Conservation (phyloP, 768 basidiomycete species). For the Cyathus striatus region DNA sequence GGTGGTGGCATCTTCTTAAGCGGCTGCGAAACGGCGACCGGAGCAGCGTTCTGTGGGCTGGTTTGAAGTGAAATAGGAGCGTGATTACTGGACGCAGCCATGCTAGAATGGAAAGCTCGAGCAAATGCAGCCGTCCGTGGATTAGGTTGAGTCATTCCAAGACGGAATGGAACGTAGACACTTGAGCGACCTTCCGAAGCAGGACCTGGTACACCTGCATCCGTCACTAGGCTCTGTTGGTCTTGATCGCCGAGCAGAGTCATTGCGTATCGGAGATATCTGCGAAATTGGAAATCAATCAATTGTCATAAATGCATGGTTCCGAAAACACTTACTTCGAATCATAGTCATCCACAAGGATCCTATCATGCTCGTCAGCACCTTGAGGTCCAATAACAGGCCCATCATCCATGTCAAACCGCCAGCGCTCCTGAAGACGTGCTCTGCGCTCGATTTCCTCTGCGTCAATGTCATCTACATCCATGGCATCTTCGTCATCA, state of each 20-base stretch:
- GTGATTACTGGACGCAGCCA: conserved; percentile 2
- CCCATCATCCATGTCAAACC: conserved; percentile 61
- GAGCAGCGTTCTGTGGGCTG: conserved; percentile 31
- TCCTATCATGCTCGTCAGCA: conserved; percentile 62
- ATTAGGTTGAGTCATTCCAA: conserved; percentile 30
- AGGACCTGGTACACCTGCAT: conserved; percentile 40
- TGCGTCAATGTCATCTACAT: conserved; percentile 23
- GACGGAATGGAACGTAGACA: conserved; percentile 43
- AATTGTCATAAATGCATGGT: conserved; percentile 3
- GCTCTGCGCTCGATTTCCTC: conserved; percentile 31
- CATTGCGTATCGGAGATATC: conserved; percentile 53
- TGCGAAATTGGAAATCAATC: conserved; percentile 14
- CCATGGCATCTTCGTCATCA: conserved; percentile 19
- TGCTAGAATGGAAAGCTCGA: conserved; percentile 17
- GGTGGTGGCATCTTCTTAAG: conserved; percentile 63
- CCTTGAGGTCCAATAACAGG: conserved; percentile 53
- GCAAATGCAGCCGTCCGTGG: conserved; percentile 27
- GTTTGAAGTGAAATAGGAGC: conserved; percentile 1
- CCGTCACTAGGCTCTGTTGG: conserved; percentile 42
- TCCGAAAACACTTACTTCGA: conserved; percentile 31
- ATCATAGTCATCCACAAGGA: conserved; percentile 69
- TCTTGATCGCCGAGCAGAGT: conserved; percentile 54
- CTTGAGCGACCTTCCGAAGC: conserved; percentile 46
- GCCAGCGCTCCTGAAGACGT: conserved; percentile 56
- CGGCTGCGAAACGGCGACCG: conserved; percentile 56